Evolutionary conservation across 208 protist genomes (phyloP), one percentile per base, ranked within the genome.

Genomic region (Angomonas deanei): DNA sequence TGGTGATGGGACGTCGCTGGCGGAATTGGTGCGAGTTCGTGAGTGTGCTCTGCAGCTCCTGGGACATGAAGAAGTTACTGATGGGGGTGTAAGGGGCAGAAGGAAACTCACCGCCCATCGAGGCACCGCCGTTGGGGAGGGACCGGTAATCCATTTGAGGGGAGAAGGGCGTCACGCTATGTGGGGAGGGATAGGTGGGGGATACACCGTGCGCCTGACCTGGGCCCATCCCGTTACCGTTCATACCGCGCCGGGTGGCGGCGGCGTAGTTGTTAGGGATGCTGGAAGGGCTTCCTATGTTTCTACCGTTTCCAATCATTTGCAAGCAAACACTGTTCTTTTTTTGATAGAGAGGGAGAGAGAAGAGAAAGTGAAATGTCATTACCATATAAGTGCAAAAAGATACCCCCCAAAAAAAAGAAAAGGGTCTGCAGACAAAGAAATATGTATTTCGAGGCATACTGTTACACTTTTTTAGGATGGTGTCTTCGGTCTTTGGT

Each of bases 31-130:
- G 70, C 21, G 76, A 71, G 19, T 64, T 68, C 5, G 69, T 64
- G 4, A 89, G 46, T 3, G 77, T 60, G 52, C 74, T 86, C 55
- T 75, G 77, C 57, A 94, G 74, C 0, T 68, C 69, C 36, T 64
- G 75, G 30, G 80, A 83, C 82, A 92, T 90, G 68, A 91, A 92
- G 33, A 92, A 78, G 30, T 76, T 75, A 50, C 68, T 73, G 50
- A 88, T 77, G 46, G 82, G 68, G 15, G 83, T 89, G 67, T 94
- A 94, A 3, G 88, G 88, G 19, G 88, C 83, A 3, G 83, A 75
- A 13, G 88, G 88, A 62, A 94, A 94, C 52, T 93, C 84, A 2
- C 74, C 39, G 11, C 76, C 57, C 60, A 87, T 71, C 11, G 66
- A 69, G 27, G 68, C 67, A 56, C 66, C 86, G 61, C 70, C 80